Conservation (phyloP, 768 basidiomycete genomes). For the Serendipita sp. region DNA sequence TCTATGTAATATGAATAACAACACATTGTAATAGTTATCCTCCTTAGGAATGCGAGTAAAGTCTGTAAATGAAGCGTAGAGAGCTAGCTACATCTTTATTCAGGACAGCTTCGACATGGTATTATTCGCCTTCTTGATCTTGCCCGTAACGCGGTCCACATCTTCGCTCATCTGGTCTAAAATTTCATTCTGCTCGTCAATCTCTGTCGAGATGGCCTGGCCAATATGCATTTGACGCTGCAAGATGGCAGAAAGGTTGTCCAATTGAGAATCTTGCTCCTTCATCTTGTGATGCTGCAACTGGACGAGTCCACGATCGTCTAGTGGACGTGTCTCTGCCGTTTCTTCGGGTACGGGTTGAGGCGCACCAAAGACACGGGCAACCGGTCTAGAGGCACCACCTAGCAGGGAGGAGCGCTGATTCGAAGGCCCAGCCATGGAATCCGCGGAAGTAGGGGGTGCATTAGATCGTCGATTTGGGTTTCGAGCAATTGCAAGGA, state of each 20-base stretch:
- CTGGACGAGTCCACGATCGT: constrained; percentile 61
- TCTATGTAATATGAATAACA: neutral
- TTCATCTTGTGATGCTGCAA: constrained; percentile 69
- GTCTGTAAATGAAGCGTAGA: too few relatives aligned
- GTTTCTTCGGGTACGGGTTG: constrained; percentile 51
- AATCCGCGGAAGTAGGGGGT: constrained; percentile 7
- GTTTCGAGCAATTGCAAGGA: constrained; percentile 59
- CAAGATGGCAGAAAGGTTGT: constrained; percentile 63
- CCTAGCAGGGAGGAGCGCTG: constrained; percentile 29
- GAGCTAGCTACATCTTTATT: neutral
- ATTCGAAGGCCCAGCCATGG: constrained; percentile 40
- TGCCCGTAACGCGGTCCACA: constrained; percentile 61
- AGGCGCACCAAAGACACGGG: constrained; percentile 63
- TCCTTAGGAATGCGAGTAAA: too few relatives aligned
- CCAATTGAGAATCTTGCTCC: constrained; percentile 70
- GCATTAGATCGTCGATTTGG: constrained; percentile 18
- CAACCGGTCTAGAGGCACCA: constrained; percentile 25
- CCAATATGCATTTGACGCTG: constrained; percentile 76
- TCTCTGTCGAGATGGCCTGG: constrained; percentile 68
- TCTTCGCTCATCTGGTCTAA: constrained; percentile 62
- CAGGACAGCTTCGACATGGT: constrained; percentile 66
- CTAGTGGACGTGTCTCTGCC: constrained; percentile 69
- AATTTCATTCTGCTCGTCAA: constrained; percentile 69
- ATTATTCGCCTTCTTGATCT: constrained; percentile 63
- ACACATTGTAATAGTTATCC: too few relatives aligned